These are phyloP conservation scores for Panicum miliaceum DNA, from an alignment of 176 grass and related monocot species.

Conservation along the genomic window DNA sequence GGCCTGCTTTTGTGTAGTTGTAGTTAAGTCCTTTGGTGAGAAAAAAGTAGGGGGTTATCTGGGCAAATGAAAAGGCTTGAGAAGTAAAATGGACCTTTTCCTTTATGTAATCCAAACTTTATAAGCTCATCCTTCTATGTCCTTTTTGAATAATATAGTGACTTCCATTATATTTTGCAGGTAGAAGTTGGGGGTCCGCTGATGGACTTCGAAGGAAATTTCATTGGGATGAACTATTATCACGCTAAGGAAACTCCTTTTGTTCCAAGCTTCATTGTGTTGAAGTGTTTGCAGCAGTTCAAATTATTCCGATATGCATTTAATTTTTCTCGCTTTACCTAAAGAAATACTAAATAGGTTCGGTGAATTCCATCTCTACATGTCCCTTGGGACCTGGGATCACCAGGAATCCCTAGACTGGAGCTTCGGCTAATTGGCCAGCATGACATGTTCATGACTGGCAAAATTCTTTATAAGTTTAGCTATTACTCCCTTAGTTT, in stretches of 20 bases:
- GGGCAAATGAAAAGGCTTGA: neutral
- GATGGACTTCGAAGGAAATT: neutral
- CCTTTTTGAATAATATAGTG: slow-evolving; percentile 7
- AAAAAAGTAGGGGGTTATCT: neutral
- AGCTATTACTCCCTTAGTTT: too few species aligned
- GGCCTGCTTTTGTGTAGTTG: too few species aligned
- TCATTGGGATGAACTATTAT: slow-evolving; percentile 34
- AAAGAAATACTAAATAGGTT: neutral
- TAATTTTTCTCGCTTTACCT: too few species aligned
- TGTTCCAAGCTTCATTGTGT: slow-evolving; percentile 36
- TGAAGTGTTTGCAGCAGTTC: slow-evolving; percentile 41
- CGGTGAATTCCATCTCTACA: neutral
- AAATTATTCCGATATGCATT: neutral
- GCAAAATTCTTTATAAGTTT: neutral
- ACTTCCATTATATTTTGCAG: neutral
- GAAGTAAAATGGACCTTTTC: neutral
- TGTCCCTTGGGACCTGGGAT: neutral
- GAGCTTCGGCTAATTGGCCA: neutral
- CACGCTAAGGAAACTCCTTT: slow-evolving; percentile 37
- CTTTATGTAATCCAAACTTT: too few species aligned
- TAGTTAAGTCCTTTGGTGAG: neutral
- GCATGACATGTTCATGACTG: neutral
- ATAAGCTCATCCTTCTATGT: neutral
- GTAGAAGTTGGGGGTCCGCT: slow-evolving; percentile 2
- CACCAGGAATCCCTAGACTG: neutral